Conservation (phyloP, 805 yeast species). For the Grigorovia yakushimaensis region DNA sequence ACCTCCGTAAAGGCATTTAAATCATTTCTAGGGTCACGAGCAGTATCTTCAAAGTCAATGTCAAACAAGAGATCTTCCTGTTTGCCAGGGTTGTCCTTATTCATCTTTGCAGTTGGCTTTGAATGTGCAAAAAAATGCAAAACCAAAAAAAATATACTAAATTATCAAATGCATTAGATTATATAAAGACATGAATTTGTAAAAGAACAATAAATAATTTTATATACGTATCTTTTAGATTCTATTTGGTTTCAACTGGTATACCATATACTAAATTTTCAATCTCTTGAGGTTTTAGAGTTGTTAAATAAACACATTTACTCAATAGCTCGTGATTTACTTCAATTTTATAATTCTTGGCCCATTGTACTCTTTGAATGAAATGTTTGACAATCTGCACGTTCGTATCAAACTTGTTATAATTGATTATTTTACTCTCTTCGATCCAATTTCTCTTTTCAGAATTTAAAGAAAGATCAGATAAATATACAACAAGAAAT, state of each 20-base stretch:
- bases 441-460: conserved; percentile 30
- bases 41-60: conserved; percentile 29
- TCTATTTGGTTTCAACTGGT: neutral
- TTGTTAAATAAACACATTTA: conserved; percentile 72
- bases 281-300: conserved; percentile 65
- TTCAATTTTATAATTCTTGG: conserved; percentile 50
- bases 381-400: conserved; percentile 71
- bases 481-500: conserved; percentile 74
- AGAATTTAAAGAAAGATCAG: conserved; percentile 67
- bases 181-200: neutral
- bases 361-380: conserved; percentile 79
- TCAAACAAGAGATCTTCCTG: conserved; percentile 31
- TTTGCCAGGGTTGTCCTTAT: neutral
- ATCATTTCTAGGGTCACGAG: conserved; percentile 6
- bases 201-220: no score
- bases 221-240: no score
- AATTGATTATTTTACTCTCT: conserved; percentile 46
- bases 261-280: neutral
- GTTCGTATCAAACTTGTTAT: conserved; percentile 65
- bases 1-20: neutral
- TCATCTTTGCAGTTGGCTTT: neutral
- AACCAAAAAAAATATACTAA: no score
- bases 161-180: no score
- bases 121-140: neutral
- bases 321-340: conserved; percentile 58